Conservation (phyloP, 2,329 filamentous ascomycete genomes). For the Epichloe scottii region DNA sequence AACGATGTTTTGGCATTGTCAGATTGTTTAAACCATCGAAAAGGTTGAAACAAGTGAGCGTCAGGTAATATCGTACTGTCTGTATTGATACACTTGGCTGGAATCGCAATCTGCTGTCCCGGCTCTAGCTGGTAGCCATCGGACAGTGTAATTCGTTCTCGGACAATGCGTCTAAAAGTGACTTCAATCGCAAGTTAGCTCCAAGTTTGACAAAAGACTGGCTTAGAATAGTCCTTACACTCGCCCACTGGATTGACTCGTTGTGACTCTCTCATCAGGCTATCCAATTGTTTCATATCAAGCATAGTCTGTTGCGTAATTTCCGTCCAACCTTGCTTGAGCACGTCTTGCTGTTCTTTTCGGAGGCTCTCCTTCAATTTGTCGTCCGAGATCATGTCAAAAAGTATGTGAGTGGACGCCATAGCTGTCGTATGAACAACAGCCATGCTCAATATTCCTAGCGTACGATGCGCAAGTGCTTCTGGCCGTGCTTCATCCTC, state of each 20-base stretch:
- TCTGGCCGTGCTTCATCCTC: conserved; percentile 6
- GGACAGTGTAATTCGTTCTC: conserved; percentile 6
- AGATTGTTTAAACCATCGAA: conserved; percentile 5
- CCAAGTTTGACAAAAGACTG: background rate
- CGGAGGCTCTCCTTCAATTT: conserved; percentile 2
- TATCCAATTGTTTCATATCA: conserved; percentile 11
- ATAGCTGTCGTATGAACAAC: conserved; percentile 11
- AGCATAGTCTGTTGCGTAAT: conserved; percentile 10
- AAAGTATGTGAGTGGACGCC: conserved; percentile 9
- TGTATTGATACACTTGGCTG: conserved; percentile 6
- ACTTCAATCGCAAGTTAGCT: background rate
- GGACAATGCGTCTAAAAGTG: conserved; percentile 9
- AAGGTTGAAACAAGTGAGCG: conserved; percentile 4
- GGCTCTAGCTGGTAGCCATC: conserved; percentile 7
- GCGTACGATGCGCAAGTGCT: conserved; percentile 7
- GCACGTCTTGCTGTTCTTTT: conserved; percentile 4
- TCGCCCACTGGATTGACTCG: conserved; percentile 10
- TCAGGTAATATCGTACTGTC: conserved; percentile 2
- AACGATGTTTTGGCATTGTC: conserved; percentile 2
- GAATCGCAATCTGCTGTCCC: conserved; percentile 8
- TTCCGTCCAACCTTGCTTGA: conserved; percentile 4
- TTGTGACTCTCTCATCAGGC: conserved; percentile 11
- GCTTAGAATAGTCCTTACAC: conserved; percentile 4
- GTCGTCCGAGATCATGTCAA: conserved; percentile 6
- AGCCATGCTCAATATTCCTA: conserved; percentile 10